A percentile compares a stretch with the other conserved stretches of the same genome.
Evolutionary conservation across 2,329 filamentous ascomycete genomes (phyloP).

Genomic region (Scedosporium boydii): DNA sequence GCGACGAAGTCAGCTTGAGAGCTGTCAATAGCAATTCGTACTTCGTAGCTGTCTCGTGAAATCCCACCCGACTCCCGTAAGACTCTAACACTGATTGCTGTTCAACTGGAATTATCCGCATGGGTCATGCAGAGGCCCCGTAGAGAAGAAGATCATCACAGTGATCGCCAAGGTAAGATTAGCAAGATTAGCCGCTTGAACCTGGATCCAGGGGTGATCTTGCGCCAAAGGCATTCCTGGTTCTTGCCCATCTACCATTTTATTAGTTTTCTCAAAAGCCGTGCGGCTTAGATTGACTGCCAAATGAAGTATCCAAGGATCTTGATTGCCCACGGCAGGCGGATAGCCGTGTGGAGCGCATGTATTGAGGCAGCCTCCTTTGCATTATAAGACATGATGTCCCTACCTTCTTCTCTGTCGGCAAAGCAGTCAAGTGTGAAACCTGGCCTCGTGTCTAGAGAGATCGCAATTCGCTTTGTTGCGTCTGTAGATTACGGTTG

Average conservation of each 20-base stretch:
- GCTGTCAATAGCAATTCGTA: no score
- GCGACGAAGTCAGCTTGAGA: neutral
- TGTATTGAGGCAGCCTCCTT: neutral
- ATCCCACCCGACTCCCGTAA: no score
- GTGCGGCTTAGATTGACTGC: neutral
- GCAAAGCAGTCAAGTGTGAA: neutral
- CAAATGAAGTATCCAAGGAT: neutral
- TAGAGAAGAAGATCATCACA: neutral
- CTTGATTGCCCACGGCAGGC: conserved; percentile 38
- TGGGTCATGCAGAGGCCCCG: neutral
- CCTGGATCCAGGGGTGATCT: neutral
- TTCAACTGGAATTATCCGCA: no score
- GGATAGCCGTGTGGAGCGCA: conserved; percentile 58
- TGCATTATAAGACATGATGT: neutral
- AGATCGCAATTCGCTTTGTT: neutral
- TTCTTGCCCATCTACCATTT: neutral
- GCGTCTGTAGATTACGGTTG: neutral
- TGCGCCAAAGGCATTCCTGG: neutral
- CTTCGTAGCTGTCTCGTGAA: no score
- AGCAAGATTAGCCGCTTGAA: neutral
- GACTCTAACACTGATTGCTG: no score
- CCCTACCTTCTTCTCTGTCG: neutral
- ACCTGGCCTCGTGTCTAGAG: neutral
- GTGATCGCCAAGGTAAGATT: neutral
- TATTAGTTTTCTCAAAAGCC: neutral